These are phyloP conservation scores for Rhizopus sp. DNA, from an alignment of 371 early-diverging fungal genomes.

Conservation along the genomic window DNA sequence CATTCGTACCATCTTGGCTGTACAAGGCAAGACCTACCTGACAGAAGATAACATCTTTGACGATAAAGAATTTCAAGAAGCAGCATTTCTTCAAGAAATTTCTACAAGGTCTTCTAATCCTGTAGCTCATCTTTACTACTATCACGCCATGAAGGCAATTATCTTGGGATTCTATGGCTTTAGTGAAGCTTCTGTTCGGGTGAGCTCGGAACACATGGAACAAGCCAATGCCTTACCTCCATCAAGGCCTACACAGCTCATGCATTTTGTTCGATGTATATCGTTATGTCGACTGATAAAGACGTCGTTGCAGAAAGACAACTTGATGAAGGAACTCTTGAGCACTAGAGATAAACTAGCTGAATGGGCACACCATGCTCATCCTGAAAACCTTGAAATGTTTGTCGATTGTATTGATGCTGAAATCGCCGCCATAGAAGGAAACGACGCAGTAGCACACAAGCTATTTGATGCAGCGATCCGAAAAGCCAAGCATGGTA, in stretches of 20 bases:
- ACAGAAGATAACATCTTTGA: slow-evolving; percentile 38
- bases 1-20: slow-evolving; percentile 38
- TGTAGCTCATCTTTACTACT: slow-evolving; percentile 29
- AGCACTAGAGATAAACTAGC: slow-evolving; percentile 21
- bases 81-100: slow-evolving; percentile 21
- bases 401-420: slow-evolving; percentile 42
- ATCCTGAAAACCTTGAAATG: slow-evolving; percentile 36
- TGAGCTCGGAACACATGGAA: slow-evolving; percentile 32
- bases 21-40: slow-evolving; percentile 44
- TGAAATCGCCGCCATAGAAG: slow-evolving; percentile 37
- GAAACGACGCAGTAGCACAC: slow-evolving; percentile 27
- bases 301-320: background rate
- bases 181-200: slow-evolving; percentile 29
- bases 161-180: slow-evolving; percentile 33
- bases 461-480: slow-evolving; percentile 41
- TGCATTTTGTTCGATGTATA: slow-evolving; percentile 44
- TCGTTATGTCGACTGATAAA: slow-evolving; percentile 32
- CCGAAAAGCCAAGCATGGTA: slow-evolving; percentile 35
- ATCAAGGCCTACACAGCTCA: slow-evolving; percentile 40
- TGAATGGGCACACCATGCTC: slow-evolving; percentile 41
- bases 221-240: slow-evolving; percentile 36
- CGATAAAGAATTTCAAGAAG: slow-evolving; percentile 38
- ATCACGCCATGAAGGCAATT: slow-evolving; percentile 37
- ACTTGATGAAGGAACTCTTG: slow-evolving; percentile 19
- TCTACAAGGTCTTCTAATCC: background rate